Conservation (phyloP, 805 yeast species). For the Saccharomycopsis fodiens region DNA sequence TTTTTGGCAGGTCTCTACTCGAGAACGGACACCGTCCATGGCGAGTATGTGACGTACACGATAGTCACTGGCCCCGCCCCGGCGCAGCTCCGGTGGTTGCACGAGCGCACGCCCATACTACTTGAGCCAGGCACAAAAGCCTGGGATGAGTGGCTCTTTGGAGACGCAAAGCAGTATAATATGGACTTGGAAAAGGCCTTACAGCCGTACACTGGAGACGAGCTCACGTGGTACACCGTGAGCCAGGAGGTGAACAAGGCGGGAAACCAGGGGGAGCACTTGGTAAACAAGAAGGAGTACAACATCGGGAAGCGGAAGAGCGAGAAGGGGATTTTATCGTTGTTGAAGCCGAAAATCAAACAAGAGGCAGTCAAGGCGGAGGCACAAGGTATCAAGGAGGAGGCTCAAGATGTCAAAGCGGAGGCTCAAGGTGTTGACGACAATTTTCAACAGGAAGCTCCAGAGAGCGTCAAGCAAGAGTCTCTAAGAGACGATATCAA, state of each 20-base stretch:
- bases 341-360: not conserved
- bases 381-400: not conserved
- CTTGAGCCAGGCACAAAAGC: constrained; percentile 49
- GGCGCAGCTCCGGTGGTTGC: constrained; percentile 56
- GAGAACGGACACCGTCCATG: constrained; percentile 15
- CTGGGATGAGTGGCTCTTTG: constrained; percentile 54
- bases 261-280: constrained; percentile 33
- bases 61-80: constrained; percentile 72
- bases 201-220: constrained; percentile 29
- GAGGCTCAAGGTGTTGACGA: too few species aligned
- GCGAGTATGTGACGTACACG: constrained; percentile 43
- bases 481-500: too few species aligned
- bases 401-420: not conserved
- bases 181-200: constrained; percentile 32
- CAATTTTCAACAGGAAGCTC: too few species aligned
- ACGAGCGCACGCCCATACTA: constrained; percentile 71
- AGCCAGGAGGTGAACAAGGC: constrained; percentile 58
- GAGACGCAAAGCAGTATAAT: not conserved
- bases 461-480: too few species aligned
- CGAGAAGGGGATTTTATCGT: not conserved
- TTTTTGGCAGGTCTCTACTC: constrained; percentile 58
- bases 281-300: constrained; percentile 25
- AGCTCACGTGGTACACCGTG: constrained; percentile 50
- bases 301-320: not conserved
- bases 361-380: not conserved